Base-by-base conservation (phyloP, 164 flowering plant genomes). In the Protea cynaroides region DNA sequence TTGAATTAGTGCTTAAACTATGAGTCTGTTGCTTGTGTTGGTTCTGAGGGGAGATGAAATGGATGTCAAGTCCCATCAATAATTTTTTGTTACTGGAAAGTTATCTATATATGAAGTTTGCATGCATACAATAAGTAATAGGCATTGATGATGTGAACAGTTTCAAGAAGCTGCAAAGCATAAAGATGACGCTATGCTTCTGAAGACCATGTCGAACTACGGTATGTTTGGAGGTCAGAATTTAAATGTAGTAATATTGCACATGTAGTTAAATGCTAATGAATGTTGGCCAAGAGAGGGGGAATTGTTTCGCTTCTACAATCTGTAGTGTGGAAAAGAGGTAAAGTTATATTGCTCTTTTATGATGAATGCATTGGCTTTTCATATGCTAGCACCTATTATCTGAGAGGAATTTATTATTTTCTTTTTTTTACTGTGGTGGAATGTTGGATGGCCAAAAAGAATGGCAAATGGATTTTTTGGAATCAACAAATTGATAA, bases 141-240 rank as follows among this genome's bases (percentile, higher is more conserved):
- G 57, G 17, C 38, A 9, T 65, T 71, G 47, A 49, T 65, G 54
- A 47, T 60, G 10, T 55, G 13, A n/a, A 62, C 88, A 95, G 99
- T 89, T 92, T 71, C 89, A 86, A 56, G 88, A 89, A 47, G 97
- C 97, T 68, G 81, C 86, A 43, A 81, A 78, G 70, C 71, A 76
- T 58, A 73, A 81, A 59, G 92, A 84, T 65, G 90, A 91, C 61
- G 54, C 72, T 21, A 81, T 76, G n/a, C 67, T 92, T 44, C 80
- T 88, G n/a, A 84, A 70, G 70, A 67, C 79, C 72, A 92, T 92
- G 99, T 86, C 96, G 55, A 78, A 63, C 72, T 95, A 95, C 75
- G 99, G 99, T 89, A 86, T 25, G 84, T 29, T 3, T 29, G 34
- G 5, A 29, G 4, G 4, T 29, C 34, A 29, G 5, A 29, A 29